Evolutionary conservation across 2,329 filamentous ascomycete species (phyloP).

Genomic region (Penicillium sp.): DNA sequence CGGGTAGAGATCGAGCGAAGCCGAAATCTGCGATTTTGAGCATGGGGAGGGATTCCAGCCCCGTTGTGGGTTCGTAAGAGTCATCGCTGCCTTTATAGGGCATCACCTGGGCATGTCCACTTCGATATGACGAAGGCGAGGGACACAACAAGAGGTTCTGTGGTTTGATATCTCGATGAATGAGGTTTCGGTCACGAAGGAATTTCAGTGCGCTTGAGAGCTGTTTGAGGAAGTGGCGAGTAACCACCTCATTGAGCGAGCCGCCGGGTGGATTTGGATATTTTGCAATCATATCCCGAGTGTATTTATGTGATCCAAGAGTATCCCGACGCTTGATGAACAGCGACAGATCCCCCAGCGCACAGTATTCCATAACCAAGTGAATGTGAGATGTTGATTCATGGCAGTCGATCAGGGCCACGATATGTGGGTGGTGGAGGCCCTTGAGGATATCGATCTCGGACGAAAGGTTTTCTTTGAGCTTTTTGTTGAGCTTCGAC

Average conservation of each 20-base stretch:
- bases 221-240: conserved; percentile 93
- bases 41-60: conserved; percentile 83
- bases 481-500: conserved; percentile 85
- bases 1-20: conserved; percentile 89
- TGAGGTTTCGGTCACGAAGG: conserved; percentile 76
- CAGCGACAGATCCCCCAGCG: conserved; percentile 86
- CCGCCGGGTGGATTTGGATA: conserved; percentile 81
- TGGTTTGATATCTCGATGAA: conserved; percentile 96
- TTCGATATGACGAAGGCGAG: conserved; percentile 67
- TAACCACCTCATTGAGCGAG: conserved; percentile 94
- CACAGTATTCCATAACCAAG: conserved; percentile 97
- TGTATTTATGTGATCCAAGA: conserved; percentile 73
- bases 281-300: conserved; percentile 85
- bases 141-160: conserved; percentile 92
- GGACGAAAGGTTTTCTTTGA: conserved; percentile 91
- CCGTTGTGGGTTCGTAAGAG: conserved; percentile 75
- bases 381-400: conserved; percentile 87
- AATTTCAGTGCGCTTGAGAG: conserved; percentile 89
- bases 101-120: conserved; percentile 58
- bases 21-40: conserved; percentile 98
- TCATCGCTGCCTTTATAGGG: conserved; percentile 77
- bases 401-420: conserved; percentile 90
- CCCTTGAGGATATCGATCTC: conserved; percentile 95
- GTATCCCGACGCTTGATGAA: conserved; percentile 94
- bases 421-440: conserved; percentile 93